Percentiles rank a stretch among this genome's conserved stretches.
Conservation (phyloP, 1,284 basidiomycete genomes). For the Cryptococcus wingfieldii region DNA sequence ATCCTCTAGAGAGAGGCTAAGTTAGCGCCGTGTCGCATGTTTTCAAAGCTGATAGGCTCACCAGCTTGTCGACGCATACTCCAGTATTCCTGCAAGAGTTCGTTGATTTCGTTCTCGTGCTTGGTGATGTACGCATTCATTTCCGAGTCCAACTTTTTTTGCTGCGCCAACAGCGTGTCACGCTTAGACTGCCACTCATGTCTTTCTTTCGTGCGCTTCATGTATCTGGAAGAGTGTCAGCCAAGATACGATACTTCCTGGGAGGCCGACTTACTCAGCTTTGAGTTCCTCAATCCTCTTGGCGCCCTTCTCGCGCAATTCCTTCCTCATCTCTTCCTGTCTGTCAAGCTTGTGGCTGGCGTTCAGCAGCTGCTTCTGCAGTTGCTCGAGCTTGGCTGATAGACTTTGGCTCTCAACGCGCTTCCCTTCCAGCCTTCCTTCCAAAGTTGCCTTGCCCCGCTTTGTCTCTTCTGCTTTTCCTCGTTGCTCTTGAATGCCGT, state of each 20-base stretch:
- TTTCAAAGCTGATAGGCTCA: constrained; percentile 35
- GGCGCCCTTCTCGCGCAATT: constrained; percentile 64
- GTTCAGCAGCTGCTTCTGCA: constrained; percentile 67
- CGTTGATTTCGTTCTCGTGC: constrained; percentile 68
- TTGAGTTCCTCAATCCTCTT: constrained; percentile 66
- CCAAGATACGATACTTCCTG: neutral
- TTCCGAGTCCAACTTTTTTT: constrained; percentile 49
- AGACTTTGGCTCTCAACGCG: constrained; percentile 67
- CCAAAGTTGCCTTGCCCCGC: constrained; percentile 61
- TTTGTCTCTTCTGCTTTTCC: constrained; percentile 59
- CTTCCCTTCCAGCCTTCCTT: constrained; percentile 64
- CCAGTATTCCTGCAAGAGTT: constrained; percentile 75
- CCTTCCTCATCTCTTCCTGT: constrained; percentile 66
- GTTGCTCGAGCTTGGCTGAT: constrained; percentile 61
- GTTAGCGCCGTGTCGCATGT: neutral
- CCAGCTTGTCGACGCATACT: constrained; percentile 71
- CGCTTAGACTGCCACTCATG: constrained; percentile 24
- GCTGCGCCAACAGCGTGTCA: constrained; percentile 27
- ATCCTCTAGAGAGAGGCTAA: constrained; percentile 28
- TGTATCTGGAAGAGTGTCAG: constrained; percentile 17
- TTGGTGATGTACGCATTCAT: constrained; percentile 67
- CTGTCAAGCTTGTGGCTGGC: constrained; percentile 71
- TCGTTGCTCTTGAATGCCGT: constrained; percentile 62
- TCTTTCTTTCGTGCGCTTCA: constrained; percentile 28
- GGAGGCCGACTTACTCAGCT: constrained; percentile 59